Evolutionary conservation across 106 monocot species (phyloP).

Genomic region (Dioscorea dumetorum): DNA sequence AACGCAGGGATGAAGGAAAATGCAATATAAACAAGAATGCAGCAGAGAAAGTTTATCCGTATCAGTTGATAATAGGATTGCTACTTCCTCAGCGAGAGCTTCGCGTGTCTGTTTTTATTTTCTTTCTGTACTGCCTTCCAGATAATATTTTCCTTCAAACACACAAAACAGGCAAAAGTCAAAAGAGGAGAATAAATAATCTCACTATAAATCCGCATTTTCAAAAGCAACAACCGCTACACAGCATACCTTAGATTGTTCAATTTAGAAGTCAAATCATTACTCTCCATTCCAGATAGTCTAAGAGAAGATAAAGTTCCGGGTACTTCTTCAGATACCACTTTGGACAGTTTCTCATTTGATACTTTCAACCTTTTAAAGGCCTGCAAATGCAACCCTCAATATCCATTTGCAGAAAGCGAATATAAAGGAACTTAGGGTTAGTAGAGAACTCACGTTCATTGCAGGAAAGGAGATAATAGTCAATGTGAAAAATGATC

Average conservation of each 20-base stretch:
- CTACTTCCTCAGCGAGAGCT: conserved; percentile 13
- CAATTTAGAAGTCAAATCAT: conserved; percentile 35
- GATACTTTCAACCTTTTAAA: conserved; percentile 17
- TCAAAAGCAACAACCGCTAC: background rate
- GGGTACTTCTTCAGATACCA: conserved; percentile 36
- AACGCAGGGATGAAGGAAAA: too few relatives aligned
- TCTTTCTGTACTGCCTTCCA: conserved; percentile 17
- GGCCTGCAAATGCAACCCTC: conserved; percentile 5
- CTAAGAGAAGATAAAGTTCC: conserved; percentile 42
- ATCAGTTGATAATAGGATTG: conserved; percentile 14
- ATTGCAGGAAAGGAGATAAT: conserved; percentile 17
- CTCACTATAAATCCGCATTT: background rate
- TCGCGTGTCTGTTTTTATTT: conserved; percentile 5
- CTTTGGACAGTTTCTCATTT: conserved; percentile 24
- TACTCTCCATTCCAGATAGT: conserved; percentile 37
- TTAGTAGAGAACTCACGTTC: too few relatives aligned
- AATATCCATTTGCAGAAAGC: background rate
- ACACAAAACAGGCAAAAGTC: background rate
- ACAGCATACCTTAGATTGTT: conserved; percentile 22
- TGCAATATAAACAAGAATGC: too few relatives aligned
- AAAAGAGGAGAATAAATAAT: background rate
- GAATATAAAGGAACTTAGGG: background rate
- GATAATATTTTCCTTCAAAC: conserved; percentile 29
- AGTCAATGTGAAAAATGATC: conserved; percentile 28
- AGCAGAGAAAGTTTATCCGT: too few relatives aligned